Evolutionary conservation across 441 rosid genomes (phyloP), one percentile per base, ranked within the genome.

Genomic region (Pelargonium myrrhifolium): DNA sequence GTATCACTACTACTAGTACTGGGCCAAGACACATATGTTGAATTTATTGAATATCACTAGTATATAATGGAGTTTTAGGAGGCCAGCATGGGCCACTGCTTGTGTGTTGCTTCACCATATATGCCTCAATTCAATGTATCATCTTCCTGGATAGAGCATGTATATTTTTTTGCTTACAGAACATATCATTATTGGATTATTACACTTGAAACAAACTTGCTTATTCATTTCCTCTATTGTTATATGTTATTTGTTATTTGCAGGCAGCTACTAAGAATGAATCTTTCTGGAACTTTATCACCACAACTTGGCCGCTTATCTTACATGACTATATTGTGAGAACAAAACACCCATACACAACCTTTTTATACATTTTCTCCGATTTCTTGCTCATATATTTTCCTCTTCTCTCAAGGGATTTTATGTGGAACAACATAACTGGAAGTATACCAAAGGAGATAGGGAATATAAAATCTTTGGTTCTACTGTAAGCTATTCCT

Each of bases 391-490:
- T 77, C 35, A 75, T 64, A 65, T 71, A 14, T 18, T 55, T 69
- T 78, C 22, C n/a, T 47, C 31, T 70, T 73, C 17, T 28, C 45
- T 65, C 47, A 47, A 94, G 99, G 86, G 95, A 90, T 76, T 89
- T 91, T 75, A 94, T 94, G 99, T 94, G 99, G 99, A 94, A 94
- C 83, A 68, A 67, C 22, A 75, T 94, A 20, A 85, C 66, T 62
- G 99, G 99, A 59, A 82, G 83, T 47, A 88, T 94, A 79, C 99
- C 99, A 0, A 88, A 86, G 77, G 97, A 91, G 81, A 89, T 94
- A 69, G 97, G 97, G 68, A 79, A 86, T 69, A 81, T 94, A 49
- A 83, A 78, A 72, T 70, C 99, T 71, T 73, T 94, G 77, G 49
- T 65, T 56, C 99, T 94, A 83, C 76, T 94, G 99, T 89, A 81